Percentiles rank a stretch among this genome's conserved stretches.
Evolutionary conservation across 2,329 filamentous ascomycete species (phyloP).

Genomic region (Cladophialophora psammophila): DNA sequence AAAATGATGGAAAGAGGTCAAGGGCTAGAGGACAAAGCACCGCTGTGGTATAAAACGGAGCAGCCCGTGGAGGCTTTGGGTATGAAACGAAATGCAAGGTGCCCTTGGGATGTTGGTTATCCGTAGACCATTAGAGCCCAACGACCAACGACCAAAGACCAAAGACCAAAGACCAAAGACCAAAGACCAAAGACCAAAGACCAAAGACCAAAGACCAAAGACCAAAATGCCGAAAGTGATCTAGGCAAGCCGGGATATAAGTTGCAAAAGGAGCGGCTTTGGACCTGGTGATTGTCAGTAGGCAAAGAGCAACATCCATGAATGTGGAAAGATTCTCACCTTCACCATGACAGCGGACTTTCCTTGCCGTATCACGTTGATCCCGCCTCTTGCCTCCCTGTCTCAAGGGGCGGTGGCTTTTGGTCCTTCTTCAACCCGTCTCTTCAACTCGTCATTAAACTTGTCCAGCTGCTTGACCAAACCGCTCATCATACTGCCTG

Average conservation of each 20-base stretch:
- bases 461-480: constrained; percentile 16
- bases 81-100: background rate
- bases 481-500: constrained; percentile 4
- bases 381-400: background rate
- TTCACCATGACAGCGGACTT: background rate
- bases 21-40: too few relatives aligned
- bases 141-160: background rate
- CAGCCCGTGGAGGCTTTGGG: background rate
- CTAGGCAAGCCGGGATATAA: background rate
- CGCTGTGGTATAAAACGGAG: background rate
- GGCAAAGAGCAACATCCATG: background rate
- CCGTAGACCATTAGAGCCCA: background rate
- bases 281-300: background rate
- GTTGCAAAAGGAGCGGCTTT: background rate
- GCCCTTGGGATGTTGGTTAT: background rate
- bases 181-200: background rate
- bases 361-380: background rate
- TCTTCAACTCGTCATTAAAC: constrained; percentile 24
- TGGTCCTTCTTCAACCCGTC: constrained; percentile 3
- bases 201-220: background rate
- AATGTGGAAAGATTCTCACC: background rate
- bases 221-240: background rate
- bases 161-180: background rate
- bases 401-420: background rate
- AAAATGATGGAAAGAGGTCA: too few relatives aligned